A percentile compares a stretch with the other conserved stretches of the same genome.
Conservation (phyloP, 139 green algal genomes). For the Closterium sp. region DNA sequence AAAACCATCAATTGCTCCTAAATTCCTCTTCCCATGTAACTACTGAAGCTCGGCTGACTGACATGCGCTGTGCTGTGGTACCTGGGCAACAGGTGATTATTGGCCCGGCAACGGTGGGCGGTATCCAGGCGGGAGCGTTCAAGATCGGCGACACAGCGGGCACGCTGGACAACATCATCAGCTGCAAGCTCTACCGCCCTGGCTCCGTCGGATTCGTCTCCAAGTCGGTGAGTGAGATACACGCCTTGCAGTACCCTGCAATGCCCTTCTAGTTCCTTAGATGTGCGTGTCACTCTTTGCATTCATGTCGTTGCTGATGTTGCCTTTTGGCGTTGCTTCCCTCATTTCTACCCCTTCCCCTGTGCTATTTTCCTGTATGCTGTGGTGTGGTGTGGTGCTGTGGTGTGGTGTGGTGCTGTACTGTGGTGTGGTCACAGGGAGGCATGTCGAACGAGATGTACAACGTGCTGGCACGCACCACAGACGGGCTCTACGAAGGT, state of each 20-base stretch:
- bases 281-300: not conserved
- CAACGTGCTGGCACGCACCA: slow-evolving; percentile 85
- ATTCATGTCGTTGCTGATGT: not conserved
- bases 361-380: not conserved
- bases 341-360: not conserved
- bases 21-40: too few species aligned
- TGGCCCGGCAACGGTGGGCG: slow-evolving; percentile 88
- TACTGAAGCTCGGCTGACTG: not conserved
- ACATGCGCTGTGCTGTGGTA: not conserved
- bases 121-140: slow-evolving; percentile 89
- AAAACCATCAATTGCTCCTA: too few species aligned
- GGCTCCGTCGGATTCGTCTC: slow-evolving; percentile 89
- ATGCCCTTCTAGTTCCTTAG: not conserved
- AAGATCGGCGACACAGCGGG: slow-evolving; percentile 93
- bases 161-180: slow-evolving; percentile 94
- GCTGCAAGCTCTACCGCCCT: slow-evolving; percentile 87
- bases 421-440: slow-evolving; percentile 54
- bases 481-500: slow-evolving; percentile 90
- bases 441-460: slow-evolving; percentile 97
- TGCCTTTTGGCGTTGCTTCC: not conserved
- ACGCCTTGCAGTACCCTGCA: not conserved
- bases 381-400: too few species aligned
- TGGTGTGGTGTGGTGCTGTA: not conserved
- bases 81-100: slow-evolving; percentile 64
- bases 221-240: slow-evolving; percentile 78